phyloP scores from a whole-genome alignment of 495 filamentous ascomycete species.

The Penicillium herquei region DNA sequence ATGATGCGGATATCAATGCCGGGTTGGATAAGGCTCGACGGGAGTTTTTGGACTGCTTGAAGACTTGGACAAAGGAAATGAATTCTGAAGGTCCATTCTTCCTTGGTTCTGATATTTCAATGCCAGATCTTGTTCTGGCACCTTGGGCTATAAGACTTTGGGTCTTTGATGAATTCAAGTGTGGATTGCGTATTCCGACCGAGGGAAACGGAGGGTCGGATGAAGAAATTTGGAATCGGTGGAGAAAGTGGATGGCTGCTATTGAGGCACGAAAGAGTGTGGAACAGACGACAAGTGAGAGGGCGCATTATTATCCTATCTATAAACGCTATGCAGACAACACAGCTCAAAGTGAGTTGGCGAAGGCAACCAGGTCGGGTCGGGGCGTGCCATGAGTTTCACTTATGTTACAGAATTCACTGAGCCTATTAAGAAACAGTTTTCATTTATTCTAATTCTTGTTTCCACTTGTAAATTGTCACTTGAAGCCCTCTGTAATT shows the following conservation, averaged over 20 bases:
- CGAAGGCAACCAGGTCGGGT: slow-evolving; percentile 63
- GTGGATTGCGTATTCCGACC: slow-evolving; percentile 57
- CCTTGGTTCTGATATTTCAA: slow-evolving; percentile 50
- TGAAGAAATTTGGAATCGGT: slow-evolving; percentile 57
- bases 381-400: slow-evolving; percentile 54
- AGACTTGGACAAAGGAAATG: slow-evolving; percentile 59
- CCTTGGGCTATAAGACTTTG: slow-evolving; percentile 68
- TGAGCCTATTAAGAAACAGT: too few relatives aligned
- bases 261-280: slow-evolving; percentile 56
- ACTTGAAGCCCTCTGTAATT: too few relatives aligned
- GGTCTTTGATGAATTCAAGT: slow-evolving; percentile 71
- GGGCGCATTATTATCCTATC: slow-evolving; percentile 58
- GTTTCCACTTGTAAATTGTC: too few relatives aligned
- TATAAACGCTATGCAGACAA: slow-evolving; percentile 73
- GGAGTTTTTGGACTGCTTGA: slow-evolving; percentile 51
- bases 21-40: slow-evolving; percentile 42
- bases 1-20: slow-evolving; percentile 15
- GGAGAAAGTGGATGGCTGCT: slow-evolving; percentile 59
- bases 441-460: too few relatives aligned
- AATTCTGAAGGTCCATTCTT: slow-evolving; percentile 61
- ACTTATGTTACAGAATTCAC: too few relatives aligned
- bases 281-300: slow-evolving; percentile 59
- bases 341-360: slow-evolving; percentile 67
- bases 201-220: slow-evolving; percentile 45
- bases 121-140: slow-evolving; percentile 64